Conservation (phyloP, 1,284 basidiomycete genomes). For the Hypsizygus ulmarius region DNA sequence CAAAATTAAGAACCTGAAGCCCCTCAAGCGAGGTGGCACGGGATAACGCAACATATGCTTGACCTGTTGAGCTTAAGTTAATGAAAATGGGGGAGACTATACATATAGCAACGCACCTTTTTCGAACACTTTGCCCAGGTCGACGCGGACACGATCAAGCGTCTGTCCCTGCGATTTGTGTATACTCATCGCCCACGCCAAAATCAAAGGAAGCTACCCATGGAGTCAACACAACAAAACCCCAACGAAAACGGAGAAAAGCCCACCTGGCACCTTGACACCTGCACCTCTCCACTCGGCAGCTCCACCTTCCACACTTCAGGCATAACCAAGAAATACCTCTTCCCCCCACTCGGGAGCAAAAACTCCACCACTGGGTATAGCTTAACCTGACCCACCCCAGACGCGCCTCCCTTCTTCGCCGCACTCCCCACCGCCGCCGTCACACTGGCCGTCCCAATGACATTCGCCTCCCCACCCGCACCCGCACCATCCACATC, state of each 20-base stretch:
- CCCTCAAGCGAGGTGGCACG: conserved; percentile 92
- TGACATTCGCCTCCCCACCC: conserved; percentile 21
- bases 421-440: conserved; percentile 20
- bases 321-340: conserved; percentile 62
- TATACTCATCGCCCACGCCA: conserved; percentile 94
- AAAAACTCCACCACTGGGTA: conserved; percentile 81
- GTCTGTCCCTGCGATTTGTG: conserved; percentile 95
- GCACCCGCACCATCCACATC: conserved; percentile 30
- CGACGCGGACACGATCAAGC: conserved; percentile 81
- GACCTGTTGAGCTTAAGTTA: conserved; percentile 44
- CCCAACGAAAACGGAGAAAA: conserved; percentile 5
- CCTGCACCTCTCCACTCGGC: conserved; percentile 80
- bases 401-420: conserved; percentile 19
- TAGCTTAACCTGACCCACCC: conserved; percentile 32
- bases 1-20: conserved; percentile 88
- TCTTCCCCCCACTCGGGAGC: conserved; percentile 54
- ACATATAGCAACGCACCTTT: conserved; percentile 62
- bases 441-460: conserved; percentile 22
- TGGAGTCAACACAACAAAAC: conserved; percentile 8
- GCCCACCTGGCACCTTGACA: conserved; percentile 64
- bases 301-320: conserved; percentile 87
- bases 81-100: background rate
- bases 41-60: conserved; percentile 95
- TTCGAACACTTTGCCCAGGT: conserved; percentile 82
- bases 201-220: conserved; percentile 71